A percentile compares a stretch with the other conserved stretches of the same genome.
Evolutionary conservation across 2,329 filamentous ascomycete species (phyloP).

Genomic region (Hypomyces rosellus): DNA sequence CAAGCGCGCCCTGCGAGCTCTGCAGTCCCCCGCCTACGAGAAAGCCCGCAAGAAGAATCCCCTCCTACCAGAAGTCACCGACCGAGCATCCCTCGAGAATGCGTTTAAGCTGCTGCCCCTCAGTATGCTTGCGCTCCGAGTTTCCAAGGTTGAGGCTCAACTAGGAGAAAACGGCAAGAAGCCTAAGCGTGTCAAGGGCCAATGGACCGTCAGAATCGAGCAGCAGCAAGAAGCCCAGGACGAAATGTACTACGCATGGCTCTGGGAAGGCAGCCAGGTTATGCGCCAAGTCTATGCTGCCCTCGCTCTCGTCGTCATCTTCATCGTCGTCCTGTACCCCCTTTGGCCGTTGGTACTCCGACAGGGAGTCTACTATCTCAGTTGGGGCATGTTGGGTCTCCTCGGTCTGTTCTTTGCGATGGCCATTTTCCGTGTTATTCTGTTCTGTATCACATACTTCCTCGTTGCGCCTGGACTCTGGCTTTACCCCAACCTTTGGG

Average conservation of each 20-base stretch:
- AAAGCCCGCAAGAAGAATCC: slow-evolving; percentile 89
- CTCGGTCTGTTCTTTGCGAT: slow-evolving; percentile 94
- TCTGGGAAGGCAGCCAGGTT: slow-evolving; percentile 90
- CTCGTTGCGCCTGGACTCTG: slow-evolving; percentile 80
- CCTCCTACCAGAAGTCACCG: slow-evolving; percentile 78
- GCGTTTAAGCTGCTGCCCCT: slow-evolving; percentile 91
- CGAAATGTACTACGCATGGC: slow-evolving; percentile 92
- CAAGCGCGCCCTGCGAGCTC: slow-evolving; percentile 87
- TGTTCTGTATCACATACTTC: slow-evolving; percentile 92
- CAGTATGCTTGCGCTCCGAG: slow-evolving; percentile 86
- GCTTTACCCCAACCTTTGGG: slow-evolving; percentile 96
- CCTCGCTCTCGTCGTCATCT: slow-evolving; percentile 75
- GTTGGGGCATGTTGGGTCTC: slow-evolving; percentile 84
- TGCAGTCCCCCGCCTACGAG: slow-evolving; percentile 82
- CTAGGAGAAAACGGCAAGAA: slow-evolving; percentile 60
- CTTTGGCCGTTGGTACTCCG: slow-evolving; percentile 90
- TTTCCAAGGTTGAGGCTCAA: slow-evolving; percentile 67
- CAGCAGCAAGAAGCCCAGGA: slow-evolving; percentile 86
- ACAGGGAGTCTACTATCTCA: slow-evolving; percentile 94
- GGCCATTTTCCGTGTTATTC: slow-evolving; percentile 91
- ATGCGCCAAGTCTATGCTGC: slow-evolving; percentile 89
- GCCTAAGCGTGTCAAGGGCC: slow-evolving; percentile 85
- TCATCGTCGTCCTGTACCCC: slow-evolving; percentile 88
- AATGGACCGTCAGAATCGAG: slow-evolving; percentile 94
- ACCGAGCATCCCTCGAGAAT: slow-evolving; percentile 85